These are phyloP conservation scores for Rutidosis leptorrhynchoides DNA, from an alignment of 129 eudicot genomes.

Conservation along the genomic window DNA sequence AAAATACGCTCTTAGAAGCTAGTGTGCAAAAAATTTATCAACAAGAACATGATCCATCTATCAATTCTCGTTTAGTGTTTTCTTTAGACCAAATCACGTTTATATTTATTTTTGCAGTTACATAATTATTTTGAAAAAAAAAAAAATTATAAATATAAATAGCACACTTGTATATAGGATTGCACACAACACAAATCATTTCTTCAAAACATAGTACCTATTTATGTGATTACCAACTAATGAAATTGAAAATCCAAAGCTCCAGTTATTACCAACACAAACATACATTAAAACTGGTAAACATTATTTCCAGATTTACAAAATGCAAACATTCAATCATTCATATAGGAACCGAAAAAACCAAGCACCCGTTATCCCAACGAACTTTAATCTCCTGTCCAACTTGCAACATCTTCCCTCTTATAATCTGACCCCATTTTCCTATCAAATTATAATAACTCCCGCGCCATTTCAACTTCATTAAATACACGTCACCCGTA, in stretches of 20 bases:
- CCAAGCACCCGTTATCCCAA: conserved; percentile 61
- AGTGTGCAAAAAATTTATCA: no score
- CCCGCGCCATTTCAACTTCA: conserved; percentile 75
- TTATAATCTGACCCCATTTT: conserved; percentile 78
- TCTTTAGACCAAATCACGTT: no score
- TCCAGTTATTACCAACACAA: conserved; percentile 3
- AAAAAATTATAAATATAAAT: no score
- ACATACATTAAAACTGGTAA: conserved; percentile 9
- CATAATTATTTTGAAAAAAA: no score
- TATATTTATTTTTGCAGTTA: no score
- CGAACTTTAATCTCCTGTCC: conserved; percentile 48
- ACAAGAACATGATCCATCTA: background rate
- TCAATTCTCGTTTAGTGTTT: no score
- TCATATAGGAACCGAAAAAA: conserved; percentile 69
- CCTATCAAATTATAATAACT: conserved; percentile 39
- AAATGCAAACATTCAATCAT: conserved; percentile 1
- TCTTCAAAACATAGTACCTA: no score
- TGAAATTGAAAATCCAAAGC: background rate
- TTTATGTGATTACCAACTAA: no score
- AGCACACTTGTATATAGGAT: no score
- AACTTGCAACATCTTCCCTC: conserved; percentile 69
- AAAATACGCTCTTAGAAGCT: no score
- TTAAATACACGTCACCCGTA: conserved; percentile 58
- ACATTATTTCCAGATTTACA: conserved; percentile 3
- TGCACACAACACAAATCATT: no score